A percentile compares a stretch with the other conserved stretches of the same genome.
Conservation (phyloP, 495 filamentous ascomycete species). For the Neurospora sp. region DNA sequence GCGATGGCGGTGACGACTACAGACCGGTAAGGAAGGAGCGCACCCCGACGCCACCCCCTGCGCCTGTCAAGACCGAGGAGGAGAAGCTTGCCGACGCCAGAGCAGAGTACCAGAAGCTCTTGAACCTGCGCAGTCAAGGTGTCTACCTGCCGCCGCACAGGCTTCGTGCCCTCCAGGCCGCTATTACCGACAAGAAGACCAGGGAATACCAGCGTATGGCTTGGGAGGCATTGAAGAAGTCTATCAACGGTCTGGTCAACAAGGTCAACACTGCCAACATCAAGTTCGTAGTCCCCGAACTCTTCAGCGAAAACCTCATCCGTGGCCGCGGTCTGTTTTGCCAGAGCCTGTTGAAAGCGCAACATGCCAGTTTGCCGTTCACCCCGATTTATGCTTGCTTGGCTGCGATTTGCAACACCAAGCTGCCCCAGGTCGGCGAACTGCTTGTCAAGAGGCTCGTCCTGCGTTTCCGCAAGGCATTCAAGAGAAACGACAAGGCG, state of each 20-base stretch:
- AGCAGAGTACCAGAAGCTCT: conserved; percentile 81
- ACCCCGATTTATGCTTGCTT: conserved; percentile 91
- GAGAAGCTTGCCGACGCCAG: conserved; percentile 74
- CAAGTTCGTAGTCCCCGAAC: conserved; percentile 90
- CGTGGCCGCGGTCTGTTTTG: conserved; percentile 88
- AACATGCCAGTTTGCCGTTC: conserved; percentile 92
- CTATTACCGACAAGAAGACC: conserved; percentile 90
- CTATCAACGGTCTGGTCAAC: conserved; percentile 96
- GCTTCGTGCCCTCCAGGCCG: conserved; percentile 83
- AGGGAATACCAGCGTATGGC: conserved; percentile 99
- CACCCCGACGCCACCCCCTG: conserved; percentile 39
- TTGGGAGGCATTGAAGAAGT: conserved; percentile 98
- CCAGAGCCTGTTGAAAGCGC: conserved; percentile 92
- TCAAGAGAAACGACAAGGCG: conserved; percentile 93
- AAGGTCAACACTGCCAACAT: conserved; percentile 97
- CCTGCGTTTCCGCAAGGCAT: conserved; percentile 88
- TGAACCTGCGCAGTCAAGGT: conserved; percentile 85
- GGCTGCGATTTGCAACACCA: conserved; percentile 95
- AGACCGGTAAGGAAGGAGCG: conserved; percentile 25
- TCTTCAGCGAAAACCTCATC: conserved; percentile 90
- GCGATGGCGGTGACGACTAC: conserved; percentile 35
- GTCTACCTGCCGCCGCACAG: conserved; percentile 92
- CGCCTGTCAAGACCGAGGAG: conserved; percentile 56
- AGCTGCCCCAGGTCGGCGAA: conserved; percentile 89
- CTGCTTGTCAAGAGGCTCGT: conserved; percentile 77